Conservation (phyloP, 2,329 filamentous ascomycete species). For the Cladosporium austrohemisphaericum region DNA sequence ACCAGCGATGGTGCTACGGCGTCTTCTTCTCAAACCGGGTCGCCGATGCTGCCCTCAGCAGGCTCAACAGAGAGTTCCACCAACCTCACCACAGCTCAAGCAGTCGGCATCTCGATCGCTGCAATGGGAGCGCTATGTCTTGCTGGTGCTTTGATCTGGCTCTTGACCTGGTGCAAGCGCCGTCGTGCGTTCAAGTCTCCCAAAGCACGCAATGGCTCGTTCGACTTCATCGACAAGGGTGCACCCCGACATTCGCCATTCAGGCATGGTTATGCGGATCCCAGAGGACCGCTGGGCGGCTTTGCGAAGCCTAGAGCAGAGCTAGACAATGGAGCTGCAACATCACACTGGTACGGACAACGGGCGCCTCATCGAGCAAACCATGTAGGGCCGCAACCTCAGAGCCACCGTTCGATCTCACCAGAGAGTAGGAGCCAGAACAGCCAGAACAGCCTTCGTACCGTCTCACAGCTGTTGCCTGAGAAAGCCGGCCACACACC, state of each 20-base stretch:
- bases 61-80: conserved; percentile 13
- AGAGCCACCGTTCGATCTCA: conserved; percentile 9
- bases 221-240: conserved; percentile 33
- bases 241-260: conserved; percentile 26
- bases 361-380: no score
- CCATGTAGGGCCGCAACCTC: neutral
- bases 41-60: neutral
- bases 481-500: conserved; percentile 26
- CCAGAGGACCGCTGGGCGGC: conserved; percentile 17
- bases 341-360: neutral
- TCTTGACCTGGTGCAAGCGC: conserved; percentile 22
- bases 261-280: conserved; percentile 18
- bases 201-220: conserved; percentile 22
- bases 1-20: no score
- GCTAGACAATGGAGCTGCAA: neutral
- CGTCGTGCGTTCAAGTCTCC: conserved; percentile 17
- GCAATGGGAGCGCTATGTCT: conserved; percentile 28
- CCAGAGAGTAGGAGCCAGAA: conserved; percentile 24
- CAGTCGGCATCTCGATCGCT: conserved; percentile 32
- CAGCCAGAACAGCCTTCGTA: conserved; percentile 26
- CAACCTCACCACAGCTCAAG: conserved; percentile 29
- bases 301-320: conserved; percentile 13
- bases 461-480: conserved; percentile 32
- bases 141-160: conserved; percentile 22
- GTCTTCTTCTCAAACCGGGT: neutral